A percentile compares a stretch with the other conserved stretches of the same genome.
phyloP scores from a whole-genome alignment of 371 early-diverging fungal species.

The Capniomyces stellatus region DNA sequence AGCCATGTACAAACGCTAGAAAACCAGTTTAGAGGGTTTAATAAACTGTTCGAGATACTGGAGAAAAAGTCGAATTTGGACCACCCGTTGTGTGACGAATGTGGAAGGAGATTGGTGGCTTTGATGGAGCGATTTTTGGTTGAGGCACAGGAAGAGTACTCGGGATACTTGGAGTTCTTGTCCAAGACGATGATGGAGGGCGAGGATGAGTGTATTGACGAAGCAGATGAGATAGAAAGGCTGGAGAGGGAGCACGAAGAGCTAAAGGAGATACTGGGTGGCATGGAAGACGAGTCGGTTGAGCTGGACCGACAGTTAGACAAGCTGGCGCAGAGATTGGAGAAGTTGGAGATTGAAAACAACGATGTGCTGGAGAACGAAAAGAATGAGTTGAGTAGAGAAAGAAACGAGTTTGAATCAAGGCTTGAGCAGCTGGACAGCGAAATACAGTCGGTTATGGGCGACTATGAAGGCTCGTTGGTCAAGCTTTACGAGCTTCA shows the following conservation, averaged over 20 bases:
- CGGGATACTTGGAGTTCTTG: constrained; percentile 54
- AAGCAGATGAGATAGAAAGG: constrained; percentile 25
- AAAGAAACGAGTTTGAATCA: constrained; percentile 20
- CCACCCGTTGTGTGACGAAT: constrained; percentile 80
- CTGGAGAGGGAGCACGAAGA: constrained; percentile 18
- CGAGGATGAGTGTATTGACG: constrained; percentile 23
- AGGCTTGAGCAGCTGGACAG: constrained; percentile 26
- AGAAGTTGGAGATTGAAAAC: constrained; percentile 41
- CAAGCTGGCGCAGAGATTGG: constrained; percentile 36
- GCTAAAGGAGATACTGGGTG: constrained; percentile 26
- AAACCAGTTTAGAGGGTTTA: constrained; percentile 4
- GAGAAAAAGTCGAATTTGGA: constrained; percentile 8
- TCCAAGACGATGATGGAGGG: constrained; percentile 30
- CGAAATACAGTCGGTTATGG: constrained; percentile 60
- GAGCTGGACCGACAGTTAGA: constrained; percentile 35
- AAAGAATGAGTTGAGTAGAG: neutral
- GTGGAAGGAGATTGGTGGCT: constrained; percentile 57
- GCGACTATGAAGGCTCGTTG: constrained; percentile 56
- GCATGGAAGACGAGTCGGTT: constrained; percentile 39
- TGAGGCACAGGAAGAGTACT: constrained; percentile 49
- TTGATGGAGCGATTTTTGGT: constrained; percentile 44
- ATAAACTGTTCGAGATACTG: constrained; percentile 11
- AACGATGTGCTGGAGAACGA: constrained; percentile 27
- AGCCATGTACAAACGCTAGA: neutral
- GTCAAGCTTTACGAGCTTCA: constrained; percentile 62